Evolutionary conservation across 805 yeast species (phyloP), one percentile per base, ranked within the genome.

Genomic region (Saturnispora besseyi): DNA sequence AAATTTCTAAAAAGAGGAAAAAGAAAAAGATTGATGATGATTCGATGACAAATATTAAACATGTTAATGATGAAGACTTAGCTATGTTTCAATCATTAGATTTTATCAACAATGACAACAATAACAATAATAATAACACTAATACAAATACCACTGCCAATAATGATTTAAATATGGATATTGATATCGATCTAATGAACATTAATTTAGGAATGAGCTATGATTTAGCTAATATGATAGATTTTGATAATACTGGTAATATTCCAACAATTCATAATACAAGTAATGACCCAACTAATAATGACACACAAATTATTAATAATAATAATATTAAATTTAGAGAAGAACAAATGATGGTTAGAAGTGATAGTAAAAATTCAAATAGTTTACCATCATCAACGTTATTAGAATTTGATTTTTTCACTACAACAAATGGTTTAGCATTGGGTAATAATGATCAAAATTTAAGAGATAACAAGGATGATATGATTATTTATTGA

Each of bases 191-290:
- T 33, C 30, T 38, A 22, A 41, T 47, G 34, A 45, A 43, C n/a
- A 30, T 43, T 22, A 43, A 26, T 36, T 41, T 47, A n/a, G 40
- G 22, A 40, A 32, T 46, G 49, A 47, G 41, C 41, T 44, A 47
- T 29, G 50, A 47, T 46, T 31, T 46, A 41, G 41, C 41, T 33
- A 47, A 41, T 41, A 47, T 47, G 24, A 33, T 47, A 12, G 50
- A 46, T 13, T 40, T 46, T 32, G 44, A 46, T 30, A 36, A 45
- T 10, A 42, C 6, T 3, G 29, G 40, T 18, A 18, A 36, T 36
- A 36, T 36, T 26, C 18, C 40, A 36, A 12, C 40, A 36, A 36
- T 4, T 36, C n/a, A 15, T 36, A 36, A 36, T 22, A 21, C 24
- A 36, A 36, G 8, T 36, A 36, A 36, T 36, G 40, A 36, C 40